phyloP scores from a whole-genome alignment of 208 protist species.

The Acanthamoeba culbertsoni region DNA sequence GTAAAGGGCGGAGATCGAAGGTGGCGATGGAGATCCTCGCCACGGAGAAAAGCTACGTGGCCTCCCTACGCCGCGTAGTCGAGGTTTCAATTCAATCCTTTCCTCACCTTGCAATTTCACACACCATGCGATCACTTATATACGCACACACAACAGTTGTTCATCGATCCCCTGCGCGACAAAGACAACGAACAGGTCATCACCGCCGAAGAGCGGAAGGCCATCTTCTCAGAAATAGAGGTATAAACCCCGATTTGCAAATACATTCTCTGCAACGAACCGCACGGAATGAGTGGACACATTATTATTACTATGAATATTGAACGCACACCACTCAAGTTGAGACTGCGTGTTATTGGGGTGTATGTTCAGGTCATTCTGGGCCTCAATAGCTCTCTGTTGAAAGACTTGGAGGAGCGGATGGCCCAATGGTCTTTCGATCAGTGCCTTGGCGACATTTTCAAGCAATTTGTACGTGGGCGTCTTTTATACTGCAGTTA shows the following conservation, averaged over 20 bases:
- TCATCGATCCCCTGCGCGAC: neutral
- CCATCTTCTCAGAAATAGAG: slow-evolving; percentile 29
- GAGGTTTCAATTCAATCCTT: neutral
- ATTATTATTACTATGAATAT: too few species aligned
- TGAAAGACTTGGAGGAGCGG: slow-evolving; percentile 1
- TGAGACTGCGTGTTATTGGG: too few species aligned
- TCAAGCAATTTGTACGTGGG: slow-evolving; percentile 41
- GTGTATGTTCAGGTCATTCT: neutral
- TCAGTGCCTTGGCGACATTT: slow-evolving; percentile 41
- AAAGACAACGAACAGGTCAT: slow-evolving; percentile 1
- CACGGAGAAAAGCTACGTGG: neutral
- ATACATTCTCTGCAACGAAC: too few species aligned
- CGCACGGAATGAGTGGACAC: too few species aligned
- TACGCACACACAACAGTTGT: neutral
- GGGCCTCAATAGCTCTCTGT: neutral
- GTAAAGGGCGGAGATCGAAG: slow-evolving; percentile 12
- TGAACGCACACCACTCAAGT: too few species aligned
- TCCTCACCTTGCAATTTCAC: neutral
- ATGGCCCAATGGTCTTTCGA: slow-evolving; percentile 48
- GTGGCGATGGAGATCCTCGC: neutral
- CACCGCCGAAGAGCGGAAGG: slow-evolving; percentile 23
- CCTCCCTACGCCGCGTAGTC: neutral
- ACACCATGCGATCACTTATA: neutral
- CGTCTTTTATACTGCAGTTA: too few species aligned
- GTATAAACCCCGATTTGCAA: neutral